phyloP scores from a whole-genome alignment of 2,329 filamentous ascomycete genomes.

The Botrytis aclada region DNA sequence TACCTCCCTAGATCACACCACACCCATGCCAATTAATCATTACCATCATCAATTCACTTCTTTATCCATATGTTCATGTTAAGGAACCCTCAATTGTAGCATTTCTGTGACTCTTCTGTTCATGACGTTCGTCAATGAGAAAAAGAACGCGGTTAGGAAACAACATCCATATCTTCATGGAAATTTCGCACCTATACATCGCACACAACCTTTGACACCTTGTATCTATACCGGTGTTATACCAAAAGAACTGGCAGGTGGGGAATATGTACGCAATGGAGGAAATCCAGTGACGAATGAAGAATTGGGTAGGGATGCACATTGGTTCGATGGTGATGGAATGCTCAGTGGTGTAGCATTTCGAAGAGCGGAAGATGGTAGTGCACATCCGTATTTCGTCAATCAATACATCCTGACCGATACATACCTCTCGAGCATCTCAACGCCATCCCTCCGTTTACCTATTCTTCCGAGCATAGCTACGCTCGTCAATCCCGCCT shows the following conservation, averaged over 20 bases:
- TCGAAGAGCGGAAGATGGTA: conserved; percentile 41
- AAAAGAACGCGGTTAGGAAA: conserved; percentile 26
- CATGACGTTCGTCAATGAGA: conserved; percentile 31
- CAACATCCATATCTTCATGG: conserved; percentile 54
- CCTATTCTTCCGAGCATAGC: conserved; percentile 67
- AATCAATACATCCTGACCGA: conserved; percentile 70
- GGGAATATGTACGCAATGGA: conserved; percentile 70
- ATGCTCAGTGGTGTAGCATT: conserved; percentile 70
- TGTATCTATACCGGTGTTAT: conserved; percentile 58
- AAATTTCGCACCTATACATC: conserved; percentile 66
- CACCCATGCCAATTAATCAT: not conserved
- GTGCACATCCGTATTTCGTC: conserved; percentile 60
- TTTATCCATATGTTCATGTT: not conserved
- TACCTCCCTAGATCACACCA: not conserved
- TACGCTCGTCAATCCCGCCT: conserved; percentile 59
- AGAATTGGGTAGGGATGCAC: conserved; percentile 58
- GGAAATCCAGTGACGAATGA: conserved; percentile 64
- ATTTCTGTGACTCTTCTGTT: conserved; percentile 27
- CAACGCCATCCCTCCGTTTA: conserved; percentile 45
- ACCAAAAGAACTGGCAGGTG: conserved; percentile 62
- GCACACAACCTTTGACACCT: conserved; percentile 52
- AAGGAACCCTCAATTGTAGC: not conserved
- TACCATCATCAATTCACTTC: not conserved
- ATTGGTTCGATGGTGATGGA: conserved; percentile 75
- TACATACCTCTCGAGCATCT: conserved; percentile 54